These are phyloP conservation scores for Dichomitus squalens DNA, from an alignment of 1,284 basidiomycete species.

Conservation along the genomic window DNA sequence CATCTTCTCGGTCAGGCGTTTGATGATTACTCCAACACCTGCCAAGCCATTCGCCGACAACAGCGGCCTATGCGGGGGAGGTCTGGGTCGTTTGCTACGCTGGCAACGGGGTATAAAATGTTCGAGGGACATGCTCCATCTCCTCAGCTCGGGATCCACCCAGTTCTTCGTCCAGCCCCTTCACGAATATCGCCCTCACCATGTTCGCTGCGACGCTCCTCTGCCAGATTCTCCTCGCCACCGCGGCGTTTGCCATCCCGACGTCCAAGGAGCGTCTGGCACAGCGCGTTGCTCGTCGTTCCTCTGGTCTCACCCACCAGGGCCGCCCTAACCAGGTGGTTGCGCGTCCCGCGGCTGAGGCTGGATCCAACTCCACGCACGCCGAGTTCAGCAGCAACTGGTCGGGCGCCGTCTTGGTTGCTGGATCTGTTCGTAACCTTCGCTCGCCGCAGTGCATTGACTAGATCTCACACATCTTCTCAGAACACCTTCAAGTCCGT, in stretches of 20 bases:
- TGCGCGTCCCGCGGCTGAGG: not conserved
- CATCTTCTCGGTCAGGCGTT: constrained; percentile 2
- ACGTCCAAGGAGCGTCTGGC: constrained; percentile 21
- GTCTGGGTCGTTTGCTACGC: not conserved
- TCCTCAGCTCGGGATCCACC: constrained; percentile 19
- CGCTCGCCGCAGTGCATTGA: not conserved
- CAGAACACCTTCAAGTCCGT: constrained; percentile 33
- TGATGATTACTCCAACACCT: constrained; percentile 9
- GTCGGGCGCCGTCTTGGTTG: constrained; percentile 29
- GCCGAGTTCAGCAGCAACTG: constrained; percentile 31
- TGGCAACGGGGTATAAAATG: constrained; percentile 12
- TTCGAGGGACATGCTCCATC: not conserved
- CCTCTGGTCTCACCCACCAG: constrained; percentile 15
- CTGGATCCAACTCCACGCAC: constrained; percentile 19
- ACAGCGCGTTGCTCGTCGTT: constrained; percentile 22
- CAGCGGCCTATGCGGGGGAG: not conserved
- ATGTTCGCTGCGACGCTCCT: constrained; percentile 26
- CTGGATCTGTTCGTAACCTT: constrained; percentile 13
- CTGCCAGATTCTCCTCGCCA: constrained; percentile 24
- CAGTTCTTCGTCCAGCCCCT: constrained; percentile 17
- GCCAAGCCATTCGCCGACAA: constrained; percentile 5
- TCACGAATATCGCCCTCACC: constrained; percentile 6
- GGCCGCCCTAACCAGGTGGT: constrained; percentile 16
- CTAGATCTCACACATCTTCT: not conserved
- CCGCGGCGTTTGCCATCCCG: constrained; percentile 26